These are phyloP conservation scores for Pythium aphanidermatum DNA, from an alignment of 352 stramenopile genomes.

Conservation along the genomic window DNA sequence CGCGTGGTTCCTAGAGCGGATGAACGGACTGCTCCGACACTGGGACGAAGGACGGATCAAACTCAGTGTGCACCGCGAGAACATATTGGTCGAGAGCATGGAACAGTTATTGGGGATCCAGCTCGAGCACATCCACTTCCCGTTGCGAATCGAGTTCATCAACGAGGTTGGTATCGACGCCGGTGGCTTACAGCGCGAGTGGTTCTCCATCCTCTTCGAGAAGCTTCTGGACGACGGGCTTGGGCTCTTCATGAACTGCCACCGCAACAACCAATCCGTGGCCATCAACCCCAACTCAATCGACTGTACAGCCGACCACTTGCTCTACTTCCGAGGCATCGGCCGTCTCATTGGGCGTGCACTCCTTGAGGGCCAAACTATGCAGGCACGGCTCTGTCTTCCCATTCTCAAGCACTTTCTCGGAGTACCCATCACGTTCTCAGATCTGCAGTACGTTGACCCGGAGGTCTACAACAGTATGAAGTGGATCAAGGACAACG, in stretches of 20 bases:
- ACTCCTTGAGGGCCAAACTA: constrained; percentile 67
- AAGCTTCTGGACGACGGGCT: constrained; percentile 60
- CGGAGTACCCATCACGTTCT: constrained; percentile 76
- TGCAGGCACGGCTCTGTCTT: constrained; percentile 63
- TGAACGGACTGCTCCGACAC: constrained; percentile 49
- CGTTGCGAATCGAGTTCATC: constrained; percentile 84
- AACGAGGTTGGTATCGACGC: constrained; percentile 73
- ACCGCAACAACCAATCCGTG: constrained; percentile 61
- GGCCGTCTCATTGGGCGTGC: constrained; percentile 61
- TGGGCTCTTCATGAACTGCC: constrained; percentile 71
- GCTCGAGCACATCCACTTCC: constrained; percentile 67
- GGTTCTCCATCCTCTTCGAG: constrained; percentile 74
- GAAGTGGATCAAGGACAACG: constrained; percentile 61
- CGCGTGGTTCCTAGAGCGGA: constrained; percentile 78
- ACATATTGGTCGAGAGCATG: constrained; percentile 76
- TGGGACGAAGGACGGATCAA: constrained; percentile 85
- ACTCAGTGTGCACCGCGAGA: constrained; percentile 61
- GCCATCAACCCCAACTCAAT: constrained; percentile 74
- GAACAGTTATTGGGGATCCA: constrained; percentile 75
- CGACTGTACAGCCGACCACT: constrained; percentile 61
- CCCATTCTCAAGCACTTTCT: constrained; percentile 79
- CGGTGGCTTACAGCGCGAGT: constrained; percentile 71
- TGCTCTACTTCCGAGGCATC: constrained; percentile 86
- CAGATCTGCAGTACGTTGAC: constrained; percentile 76
- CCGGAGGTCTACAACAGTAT: constrained; percentile 75